These are phyloP conservation scores for Spongospora subterranea DNA, from an alignment of 208 protist species.

Conservation along the genomic window DNA sequence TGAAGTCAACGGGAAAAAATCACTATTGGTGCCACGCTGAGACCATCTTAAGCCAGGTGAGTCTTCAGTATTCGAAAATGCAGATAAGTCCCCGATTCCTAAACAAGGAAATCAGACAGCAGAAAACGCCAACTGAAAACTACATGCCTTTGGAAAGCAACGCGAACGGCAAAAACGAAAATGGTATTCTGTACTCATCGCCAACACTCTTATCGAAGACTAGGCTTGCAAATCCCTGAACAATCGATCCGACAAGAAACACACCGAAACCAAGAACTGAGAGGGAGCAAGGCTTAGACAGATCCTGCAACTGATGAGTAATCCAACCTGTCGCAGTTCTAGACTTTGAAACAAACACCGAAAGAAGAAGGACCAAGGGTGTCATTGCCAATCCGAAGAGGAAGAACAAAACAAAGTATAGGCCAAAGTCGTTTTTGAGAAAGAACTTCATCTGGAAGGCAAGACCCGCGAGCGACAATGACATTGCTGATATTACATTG, in stretches of 20 bases:
- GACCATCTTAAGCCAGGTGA: background rate
- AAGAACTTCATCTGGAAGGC: slow-evolving; percentile 1
- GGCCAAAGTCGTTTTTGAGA: background rate
- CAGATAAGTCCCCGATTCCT: background rate
- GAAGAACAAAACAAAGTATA: background rate
- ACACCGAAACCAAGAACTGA: background rate
- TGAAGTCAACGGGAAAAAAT: background rate
- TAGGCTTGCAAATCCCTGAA: background rate
- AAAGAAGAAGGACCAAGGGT: background rate
- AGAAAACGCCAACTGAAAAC: background rate
- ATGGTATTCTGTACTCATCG: background rate
- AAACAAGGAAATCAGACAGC: background rate
- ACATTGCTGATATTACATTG: background rate
- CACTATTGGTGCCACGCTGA: background rate
- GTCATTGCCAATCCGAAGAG: background rate
- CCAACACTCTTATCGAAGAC: background rate
- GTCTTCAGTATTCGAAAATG: background rate
- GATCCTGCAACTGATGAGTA: background rate
- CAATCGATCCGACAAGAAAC: background rate
- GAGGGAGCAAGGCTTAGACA: background rate
- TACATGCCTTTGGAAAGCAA: background rate
- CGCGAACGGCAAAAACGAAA: background rate
- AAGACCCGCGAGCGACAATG: background rate
- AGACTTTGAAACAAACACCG: background rate
- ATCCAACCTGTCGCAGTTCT: background rate